Percentiles rank a stretch among this genome's conserved stretches.
These are phyloP conservation scores for Collybia sordida DNA, from an alignment of 768 basidiomycete genomes.

Conservation along the genomic window DNA sequence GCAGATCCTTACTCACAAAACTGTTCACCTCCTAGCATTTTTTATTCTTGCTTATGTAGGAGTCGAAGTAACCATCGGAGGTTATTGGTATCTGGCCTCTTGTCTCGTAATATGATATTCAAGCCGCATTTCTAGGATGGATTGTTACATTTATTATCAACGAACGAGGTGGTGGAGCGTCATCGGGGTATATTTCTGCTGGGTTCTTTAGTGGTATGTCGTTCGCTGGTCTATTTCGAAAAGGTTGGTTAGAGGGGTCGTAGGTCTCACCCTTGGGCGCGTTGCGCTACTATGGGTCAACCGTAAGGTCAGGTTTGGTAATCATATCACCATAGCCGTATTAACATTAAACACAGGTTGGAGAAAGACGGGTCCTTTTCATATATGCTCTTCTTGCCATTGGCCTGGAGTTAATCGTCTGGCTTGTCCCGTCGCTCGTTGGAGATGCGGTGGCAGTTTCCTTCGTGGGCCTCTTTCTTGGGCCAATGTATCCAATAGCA, in stretches of 20 bases:
- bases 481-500: slow-evolving; percentile 72
- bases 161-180: slow-evolving; percentile 33
- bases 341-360: slow-evolving; percentile 33
- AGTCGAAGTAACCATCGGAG: slow-evolving; percentile 60
- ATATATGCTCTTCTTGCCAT: slow-evolving; percentile 53
- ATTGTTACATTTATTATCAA: slow-evolving; percentile 58
- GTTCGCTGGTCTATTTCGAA: not conserved
- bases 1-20: slow-evolving; percentile 50
- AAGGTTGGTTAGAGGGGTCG: not conserved
- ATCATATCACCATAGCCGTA: not conserved
- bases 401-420: slow-evolving; percentile 65
- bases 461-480: slow-evolving; percentile 68
- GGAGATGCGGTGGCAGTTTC: slow-evolving; percentile 65
- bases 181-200: slow-evolving; percentile 25
- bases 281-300: slow-evolving; percentile 58
- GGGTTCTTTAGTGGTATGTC: slow-evolving; percentile 23
- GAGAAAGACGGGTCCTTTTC: slow-evolving; percentile 54
- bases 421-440: slow-evolving; percentile 67
- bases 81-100: slow-evolving; percentile 18
- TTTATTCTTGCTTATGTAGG: slow-evolving; percentile 70
- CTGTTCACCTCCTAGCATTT: slow-evolving; percentile 61
- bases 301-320: slow-evolving; percentile 32
- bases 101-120: too few species aligned
- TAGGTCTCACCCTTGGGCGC: slow-evolving; percentile 58
- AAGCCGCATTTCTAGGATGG: slow-evolving; percentile 48